Conservation (phyloP, 495 filamentous ascomycete genomes). For the Neurospora hispaniola region DNA sequence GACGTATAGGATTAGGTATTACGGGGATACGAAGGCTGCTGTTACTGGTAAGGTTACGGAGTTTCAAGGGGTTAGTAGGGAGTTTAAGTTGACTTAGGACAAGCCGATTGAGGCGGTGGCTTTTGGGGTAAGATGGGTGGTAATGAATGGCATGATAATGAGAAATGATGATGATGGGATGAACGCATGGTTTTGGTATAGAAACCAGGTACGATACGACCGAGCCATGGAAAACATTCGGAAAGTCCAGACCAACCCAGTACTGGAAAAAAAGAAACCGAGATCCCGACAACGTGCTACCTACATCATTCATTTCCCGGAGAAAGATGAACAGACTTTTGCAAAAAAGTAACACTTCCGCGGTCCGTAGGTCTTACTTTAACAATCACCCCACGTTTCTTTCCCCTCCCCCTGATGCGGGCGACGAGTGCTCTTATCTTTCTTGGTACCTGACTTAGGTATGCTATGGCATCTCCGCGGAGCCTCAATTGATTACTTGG, state of each 20-base stretch:
- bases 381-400: not conserved
- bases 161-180: not conserved
- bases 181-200: not conserved
- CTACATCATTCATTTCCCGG: too few species aligned
- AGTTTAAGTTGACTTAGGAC: slow-evolving; percentile 42
- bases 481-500: slow-evolving; percentile 2
- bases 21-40: slow-evolving; percentile 65
- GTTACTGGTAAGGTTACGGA: slow-evolving; percentile 50
- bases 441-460: not conserved
- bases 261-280: not conserved
- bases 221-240: not conserved
- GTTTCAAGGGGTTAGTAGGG: slow-evolving; percentile 62
- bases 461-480: slow-evolving; percentile 1
- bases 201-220: not conserved
- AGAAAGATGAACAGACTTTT: too few species aligned
- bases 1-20: slow-evolving; percentile 74
- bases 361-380: too few species aligned
- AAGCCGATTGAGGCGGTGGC: not conserved
- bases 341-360: too few species aligned
- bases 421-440: not conserved
- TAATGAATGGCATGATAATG: not conserved
- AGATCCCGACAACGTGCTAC: not conserved
- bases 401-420: not conserved
- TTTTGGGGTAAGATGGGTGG: not conserved
- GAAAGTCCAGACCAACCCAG: not conserved